Evolutionary conservation across 2,329 filamentous ascomycete genomes (phyloP), one percentile per base, ranked within the genome.

Genomic region (Daldinia sp.): DNA sequence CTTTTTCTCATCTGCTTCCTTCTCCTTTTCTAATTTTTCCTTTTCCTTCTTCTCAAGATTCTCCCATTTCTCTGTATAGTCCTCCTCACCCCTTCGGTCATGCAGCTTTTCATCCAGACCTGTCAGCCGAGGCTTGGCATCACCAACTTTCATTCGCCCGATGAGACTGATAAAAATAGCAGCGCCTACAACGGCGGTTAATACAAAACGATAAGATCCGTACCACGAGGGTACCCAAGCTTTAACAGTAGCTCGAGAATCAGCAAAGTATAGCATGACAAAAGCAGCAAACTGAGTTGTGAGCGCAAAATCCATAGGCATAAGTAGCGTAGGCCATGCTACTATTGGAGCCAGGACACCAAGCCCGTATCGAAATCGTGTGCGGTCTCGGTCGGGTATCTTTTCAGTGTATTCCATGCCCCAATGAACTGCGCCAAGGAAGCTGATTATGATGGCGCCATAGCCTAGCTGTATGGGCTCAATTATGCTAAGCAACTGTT

Each of bases 361-460:
- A 68, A 93, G 87, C n/a, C 87, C 87, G 76, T 96, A 97, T 66
- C 94, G 90, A 71, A 87, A 87, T 71, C 90, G 92, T 54, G 92
- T 90, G 59, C 91, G 89, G 64, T 84, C 71, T 0, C 47, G 71
- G 71, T 73, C 86, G 78, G 77, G 89, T 80, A 76, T 83, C 89
- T 79, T 90, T 81, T 85, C 85, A 51, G 91, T 91, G 76, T 90
- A 96, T 78, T 97, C 93, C 15, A 97, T 83, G 58, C 94, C 94
- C 94, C 86, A 97, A 78, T 97, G 94, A 72, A 97, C 89, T 30
- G 94, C 94, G 43, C 94, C 94, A 1, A 97, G 86, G 83, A 97
- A 97, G 25, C 93, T 96, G 71, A 97, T 91, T 72, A 97, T 95
- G 60, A 96, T 87, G 48, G 94, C 94, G 57, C 94, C 94, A 72